Base-by-base conservation (phyloP, 1,284 basidiomycete genomes). In the Marasmius fiardii region DNA sequence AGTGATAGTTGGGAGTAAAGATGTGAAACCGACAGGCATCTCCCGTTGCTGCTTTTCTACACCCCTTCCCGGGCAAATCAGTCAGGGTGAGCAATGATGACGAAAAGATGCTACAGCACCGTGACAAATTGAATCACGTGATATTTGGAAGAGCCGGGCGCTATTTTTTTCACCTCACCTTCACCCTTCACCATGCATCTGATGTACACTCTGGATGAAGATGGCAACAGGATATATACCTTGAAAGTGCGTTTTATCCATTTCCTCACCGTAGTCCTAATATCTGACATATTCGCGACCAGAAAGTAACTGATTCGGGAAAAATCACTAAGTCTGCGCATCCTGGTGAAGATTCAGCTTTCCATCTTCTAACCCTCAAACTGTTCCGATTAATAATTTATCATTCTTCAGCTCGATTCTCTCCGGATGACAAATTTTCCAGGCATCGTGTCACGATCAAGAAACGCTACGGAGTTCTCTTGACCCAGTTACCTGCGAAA, bases 391-490 rank as follows among this genome's bases (percentile, higher is more conserved):
- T 58, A 47, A 41, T 51, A 31, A 43, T 11, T n/a, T n/a, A 10
- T 52, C n/a, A 39, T 37, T 45, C 53, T 59, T n/a, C 65, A 95
- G 94, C 94, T 35, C 92, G 94, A 37, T 97, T 97, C 76, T 97
- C 95, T 26, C 95, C 95, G 16, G 95, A 98, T 71, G 95, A 97
- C 83, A 97, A 97, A 79, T 98, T 95, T 76, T 95, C 94, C 60
- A 83, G 93, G 59, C 95, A 98, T 70, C 88, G 95, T 60, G 92
- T 97, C 56, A 95, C 93, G 3, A 90, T 97, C 70, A 97, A 97
- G 79, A 93, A 92, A 76, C 85, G 94, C 70, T 91, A 82, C 68
- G 84, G 84, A 60, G 85, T 95, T 59, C 82, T 98, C 61, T 84
- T 86, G 60, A 95, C 95, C 21, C 93, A 97, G 69, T 80, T 92